Percentiles rank a stretch among this genome's conserved stretches.
Evolutionary conservation across 2,329 filamentous ascomycete species (phyloP).

Genomic region (Neonectria magnoliae): DNA sequence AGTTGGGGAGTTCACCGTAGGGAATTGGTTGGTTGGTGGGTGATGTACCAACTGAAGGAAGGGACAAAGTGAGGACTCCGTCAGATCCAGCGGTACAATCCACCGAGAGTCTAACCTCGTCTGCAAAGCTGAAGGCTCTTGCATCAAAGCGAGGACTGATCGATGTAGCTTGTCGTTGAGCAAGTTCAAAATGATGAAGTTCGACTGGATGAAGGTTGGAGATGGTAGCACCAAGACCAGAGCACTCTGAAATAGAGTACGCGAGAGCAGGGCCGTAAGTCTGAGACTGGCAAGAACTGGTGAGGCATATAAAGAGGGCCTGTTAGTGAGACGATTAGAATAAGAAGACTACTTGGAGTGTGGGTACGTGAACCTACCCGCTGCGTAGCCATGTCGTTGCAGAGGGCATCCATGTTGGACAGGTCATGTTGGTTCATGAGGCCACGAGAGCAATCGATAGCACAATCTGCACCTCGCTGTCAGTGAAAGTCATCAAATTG

Average conservation of each 20-base stretch:
- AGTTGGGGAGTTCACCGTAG: neutral
- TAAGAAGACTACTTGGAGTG: constrained; percentile 20
- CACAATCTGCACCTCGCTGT: constrained; percentile 26
- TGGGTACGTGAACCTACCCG: constrained; percentile 29
- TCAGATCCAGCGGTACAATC: constrained; percentile 46
- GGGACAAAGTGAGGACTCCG: constrained; percentile 45
- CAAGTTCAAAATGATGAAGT: constrained; percentile 30
- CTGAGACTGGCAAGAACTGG: constrained; percentile 39
- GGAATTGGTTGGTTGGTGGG: constrained; percentile 16
- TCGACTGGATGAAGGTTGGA: constrained; percentile 45
- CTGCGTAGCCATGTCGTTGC: constrained; percentile 36
- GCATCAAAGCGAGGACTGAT: constrained; percentile 14
- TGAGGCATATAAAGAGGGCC: constrained; percentile 47
- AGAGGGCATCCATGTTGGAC: constrained; percentile 25
- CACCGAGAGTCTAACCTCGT: constrained; percentile 39
- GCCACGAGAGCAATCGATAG: constrained; percentile 29
- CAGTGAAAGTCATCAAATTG: neutral
- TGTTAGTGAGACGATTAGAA: constrained; percentile 28
- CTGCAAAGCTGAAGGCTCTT: constrained; percentile 30
- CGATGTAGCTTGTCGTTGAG: constrained; percentile 20
- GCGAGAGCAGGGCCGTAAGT: constrained; percentile 46
- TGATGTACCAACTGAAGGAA: constrained; percentile 30
- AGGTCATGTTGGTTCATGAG: constrained; percentile 23
- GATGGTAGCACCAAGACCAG: constrained; percentile 40
- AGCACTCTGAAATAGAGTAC: constrained; percentile 42